Percentiles rank a stretch among this genome's conserved stretches.
These are phyloP conservation scores for Claviceps citrina DNA, from an alignment of 2,329 filamentous ascomycete genomes.

Conservation along the genomic window DNA sequence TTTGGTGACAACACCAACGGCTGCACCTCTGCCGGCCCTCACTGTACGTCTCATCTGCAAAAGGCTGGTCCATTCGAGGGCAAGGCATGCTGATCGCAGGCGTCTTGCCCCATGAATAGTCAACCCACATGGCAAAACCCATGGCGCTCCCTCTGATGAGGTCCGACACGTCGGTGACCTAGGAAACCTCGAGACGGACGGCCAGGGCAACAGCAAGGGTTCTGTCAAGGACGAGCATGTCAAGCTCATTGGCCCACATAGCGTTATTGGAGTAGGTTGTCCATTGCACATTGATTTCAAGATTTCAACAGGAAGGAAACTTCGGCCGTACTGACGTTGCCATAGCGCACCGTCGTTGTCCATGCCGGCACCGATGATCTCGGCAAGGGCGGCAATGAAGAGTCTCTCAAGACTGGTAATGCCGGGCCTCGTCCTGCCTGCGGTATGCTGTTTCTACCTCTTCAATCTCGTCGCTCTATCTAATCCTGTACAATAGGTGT, in stretches of 20 bases:
- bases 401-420: slow-evolving; percentile 97
- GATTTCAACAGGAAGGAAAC: too few relatives aligned
- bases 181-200: slow-evolving; percentile 93
- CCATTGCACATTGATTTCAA: neutral
- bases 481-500: slow-evolving; percentile 40
- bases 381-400: slow-evolving; percentile 77
- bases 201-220: slow-evolving; percentile 77
- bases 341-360: slow-evolving; percentile 79
- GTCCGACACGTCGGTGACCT: slow-evolving; percentile 92
- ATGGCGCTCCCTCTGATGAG: slow-evolving; percentile 72
- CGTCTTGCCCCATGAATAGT: slow-evolving; percentile 35
- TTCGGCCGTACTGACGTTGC: slow-evolving; percentile 1
- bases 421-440: slow-evolving; percentile 87
- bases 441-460: slow-evolving; percentile 41
- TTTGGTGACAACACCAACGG: slow-evolving; percentile 99
- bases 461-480: neutral
- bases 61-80: slow-evolving; percentile 7
- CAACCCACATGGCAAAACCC: slow-evolving; percentile 87
- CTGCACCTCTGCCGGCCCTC: slow-evolving; percentile 93
- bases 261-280: slow-evolving; percentile 71
- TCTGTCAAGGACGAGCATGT: slow-evolving; percentile 64
- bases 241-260: slow-evolving; percentile 93
- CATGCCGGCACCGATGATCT: slow-evolving; percentile 95
- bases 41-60: slow-evolving; percentile 50
- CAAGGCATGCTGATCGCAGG: neutral